Percentiles rank a stretch among this genome's conserved stretches.
Evolutionary conservation across 148 eudicot genomes (phyloP).

Genomic region (Rhododendron mucronatum): DNA sequence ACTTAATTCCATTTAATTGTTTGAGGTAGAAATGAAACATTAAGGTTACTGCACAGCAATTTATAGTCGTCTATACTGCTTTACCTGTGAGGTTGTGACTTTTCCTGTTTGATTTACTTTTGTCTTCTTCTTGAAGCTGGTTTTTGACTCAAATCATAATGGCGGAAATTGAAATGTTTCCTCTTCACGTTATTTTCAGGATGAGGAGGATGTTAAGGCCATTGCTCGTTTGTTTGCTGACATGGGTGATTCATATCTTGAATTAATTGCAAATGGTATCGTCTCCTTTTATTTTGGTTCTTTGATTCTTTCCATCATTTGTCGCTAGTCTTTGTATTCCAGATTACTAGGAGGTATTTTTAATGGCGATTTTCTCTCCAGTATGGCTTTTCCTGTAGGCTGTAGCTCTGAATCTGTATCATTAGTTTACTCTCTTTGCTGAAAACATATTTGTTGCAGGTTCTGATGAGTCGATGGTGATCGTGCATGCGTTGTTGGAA

Average conservation of each 20-base stretch:
- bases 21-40: background rate
- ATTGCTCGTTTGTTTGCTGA: constrained; percentile 98
- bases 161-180: background rate
- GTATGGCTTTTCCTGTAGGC: background rate
- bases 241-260: constrained; percentile 97
- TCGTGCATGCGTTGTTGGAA: constrained; percentile 79
- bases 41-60: background rate
- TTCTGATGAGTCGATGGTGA: constrained; percentile 87
- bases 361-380: background rate
- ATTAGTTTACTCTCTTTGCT: background rate
- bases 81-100: background rate
- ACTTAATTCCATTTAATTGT: background rate
- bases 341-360: background rate
- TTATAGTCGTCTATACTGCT: background rate
- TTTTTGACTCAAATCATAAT: background rate
- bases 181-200: constrained; percentile 41
- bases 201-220: constrained; percentile 97
- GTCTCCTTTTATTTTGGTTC: background rate
- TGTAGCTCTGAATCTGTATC: background rate
- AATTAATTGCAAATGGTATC: constrained; percentile 89
- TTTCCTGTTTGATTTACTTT: background rate
- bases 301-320: background rate
- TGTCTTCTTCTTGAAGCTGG: background rate
- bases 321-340: background rate
- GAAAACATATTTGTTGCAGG: constrained; percentile 45